Percentiles rank a stretch among this genome's conserved stretches.
Conservation (phyloP, 1,284 basidiomycete species). For the Rugiboletus extremiorientalis region DNA sequence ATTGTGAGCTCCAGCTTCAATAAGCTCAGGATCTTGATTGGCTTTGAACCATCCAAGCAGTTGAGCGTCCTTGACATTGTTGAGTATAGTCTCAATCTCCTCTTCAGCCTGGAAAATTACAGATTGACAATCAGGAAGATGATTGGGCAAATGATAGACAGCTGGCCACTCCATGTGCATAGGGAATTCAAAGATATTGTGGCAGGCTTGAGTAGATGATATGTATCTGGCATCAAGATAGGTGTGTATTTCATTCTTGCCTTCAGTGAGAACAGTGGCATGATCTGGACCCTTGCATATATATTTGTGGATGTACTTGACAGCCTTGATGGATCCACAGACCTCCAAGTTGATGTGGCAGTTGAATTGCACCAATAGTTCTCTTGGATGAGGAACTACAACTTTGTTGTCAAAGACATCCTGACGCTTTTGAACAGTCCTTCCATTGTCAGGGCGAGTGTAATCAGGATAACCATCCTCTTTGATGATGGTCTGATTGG, state of each 20-base stretch:
- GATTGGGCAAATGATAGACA: conserved; percentile 12
- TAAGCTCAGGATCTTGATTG: conserved; percentile 30
- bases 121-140: conserved; percentile 32
- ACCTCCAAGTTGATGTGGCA: conserved; percentile 52
- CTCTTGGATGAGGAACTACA: background rate
- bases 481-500: too few species aligned
- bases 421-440: too few species aligned
- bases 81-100: conserved; percentile 8
- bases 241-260: conserved; percentile 2
- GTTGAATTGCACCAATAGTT: conserved; percentile 22
- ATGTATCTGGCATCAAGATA: conserved; percentile 25
- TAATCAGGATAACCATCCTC: too few species aligned
- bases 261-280: conserved; percentile 19
- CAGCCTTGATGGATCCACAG: conserved; percentile 26
- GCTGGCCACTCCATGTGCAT: conserved; percentile 21
- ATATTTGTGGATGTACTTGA: conserved; percentile 47
- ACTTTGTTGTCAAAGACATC: too few species aligned
- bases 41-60: conserved; percentile 43
- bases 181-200: conserved; percentile 20
- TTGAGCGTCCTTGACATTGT: conserved; percentile 27
- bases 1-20: conserved; percentile 20
- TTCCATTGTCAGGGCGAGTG: too few species aligned
- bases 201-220: conserved; percentile 8
- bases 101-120: conserved; percentile 35
- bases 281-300: conserved; percentile 43